phyloP scores from a whole-genome alignment of 768 basidiomycete species.

The Lentinula guzmanii region DNA sequence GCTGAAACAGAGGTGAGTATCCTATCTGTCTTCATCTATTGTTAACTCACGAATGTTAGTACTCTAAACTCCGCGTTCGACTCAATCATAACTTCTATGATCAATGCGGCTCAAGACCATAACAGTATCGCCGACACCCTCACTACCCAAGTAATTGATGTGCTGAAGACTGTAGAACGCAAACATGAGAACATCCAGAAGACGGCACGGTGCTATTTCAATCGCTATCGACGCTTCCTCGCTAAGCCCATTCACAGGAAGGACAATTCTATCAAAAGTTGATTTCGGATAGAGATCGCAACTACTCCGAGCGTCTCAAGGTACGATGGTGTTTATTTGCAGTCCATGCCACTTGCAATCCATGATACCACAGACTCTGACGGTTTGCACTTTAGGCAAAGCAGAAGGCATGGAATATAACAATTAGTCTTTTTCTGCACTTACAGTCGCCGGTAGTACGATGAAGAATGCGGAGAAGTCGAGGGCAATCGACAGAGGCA shows the following conservation, averaged over 20 bases:
- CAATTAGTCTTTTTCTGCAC: neutral
- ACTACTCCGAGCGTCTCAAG: conserved; percentile 65
- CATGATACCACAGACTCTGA: neutral
- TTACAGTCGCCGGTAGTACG: conserved; percentile 47
- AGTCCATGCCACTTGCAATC: neutral
- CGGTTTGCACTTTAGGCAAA: conserved; percentile 16
- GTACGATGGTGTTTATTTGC: conserved; percentile 25
- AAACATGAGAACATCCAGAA: conserved; percentile 63
- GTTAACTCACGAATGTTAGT: conserved; percentile 29
- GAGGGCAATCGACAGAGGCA: conserved; percentile 77
- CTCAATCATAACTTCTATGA: conserved; percentile 57
- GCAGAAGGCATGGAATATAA: conserved; percentile 19
- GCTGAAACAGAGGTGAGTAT: conserved; percentile 47
- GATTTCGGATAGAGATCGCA: conserved; percentile 61
- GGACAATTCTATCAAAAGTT: conserved; percentile 66
- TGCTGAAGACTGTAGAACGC: conserved; percentile 52
- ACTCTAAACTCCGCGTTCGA: conserved; percentile 70
- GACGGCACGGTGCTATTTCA: conserved; percentile 37
- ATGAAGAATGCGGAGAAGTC: conserved; percentile 70
- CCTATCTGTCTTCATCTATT: conserved; percentile 7
- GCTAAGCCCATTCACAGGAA: conserved; percentile 37
- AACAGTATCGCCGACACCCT: conserved; percentile 58
- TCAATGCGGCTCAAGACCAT: conserved; percentile 63
- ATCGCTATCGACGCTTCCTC: conserved; percentile 1
- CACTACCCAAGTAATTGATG: conserved; percentile 54